Conservation (phyloP, 108 stramenopile genomes). For the Nitzschia sp. region DNA sequence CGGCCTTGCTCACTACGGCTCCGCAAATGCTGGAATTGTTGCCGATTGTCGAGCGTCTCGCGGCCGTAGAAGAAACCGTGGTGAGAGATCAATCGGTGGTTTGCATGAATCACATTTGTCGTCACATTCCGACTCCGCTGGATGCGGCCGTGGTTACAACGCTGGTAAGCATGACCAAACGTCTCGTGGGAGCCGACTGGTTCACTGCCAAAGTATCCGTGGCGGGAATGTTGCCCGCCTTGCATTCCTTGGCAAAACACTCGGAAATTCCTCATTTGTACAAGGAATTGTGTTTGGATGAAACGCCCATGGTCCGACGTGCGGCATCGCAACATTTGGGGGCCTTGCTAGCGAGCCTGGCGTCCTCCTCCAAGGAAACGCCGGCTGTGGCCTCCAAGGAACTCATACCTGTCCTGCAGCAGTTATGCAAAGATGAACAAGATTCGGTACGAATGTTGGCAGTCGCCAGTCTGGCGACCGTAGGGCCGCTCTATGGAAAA, state of each 20-base stretch:
- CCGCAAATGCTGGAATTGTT: conserved; percentile 62
- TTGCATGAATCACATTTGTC: conserved; percentile 59
- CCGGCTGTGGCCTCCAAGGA: conserved; percentile 40
- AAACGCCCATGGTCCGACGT: conserved; percentile 97
- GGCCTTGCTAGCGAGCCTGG: conserved; percentile 47
- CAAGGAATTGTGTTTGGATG: conserved; percentile 85
- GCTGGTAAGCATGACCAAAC: conserved; percentile 72
- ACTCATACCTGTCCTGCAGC: conserved; percentile 71
- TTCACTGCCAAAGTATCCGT: conserved; percentile 95
- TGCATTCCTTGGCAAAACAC: conserved; percentile 26
- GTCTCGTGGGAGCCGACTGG: conserved; percentile 92
- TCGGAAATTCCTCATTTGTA: conserved; percentile 66
- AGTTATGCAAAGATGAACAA: conserved; percentile 92
- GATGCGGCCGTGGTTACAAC: conserved; percentile 19
- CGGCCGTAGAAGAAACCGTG: conserved; percentile 93
- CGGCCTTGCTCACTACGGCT: conserved; percentile 55
- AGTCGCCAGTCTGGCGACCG: conserved; percentile 68
- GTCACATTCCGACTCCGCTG: conserved; percentile 9
- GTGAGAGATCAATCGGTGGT: conserved; percentile 91
- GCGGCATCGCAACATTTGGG: conserved; percentile 85
- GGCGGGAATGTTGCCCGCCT: conserved; percentile 67
- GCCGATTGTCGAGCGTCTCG: conserved; percentile 88
- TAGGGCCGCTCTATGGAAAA: conserved; percentile 72
- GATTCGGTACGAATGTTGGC: conserved; percentile 95
- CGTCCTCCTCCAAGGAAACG: too few relatives aligned